A percentile compares a stretch with the other conserved stretches of the same genome.
Evolutionary conservation across 805 yeast species (phyloP).

Genomic region (Starmerella stigmatis): DNA sequence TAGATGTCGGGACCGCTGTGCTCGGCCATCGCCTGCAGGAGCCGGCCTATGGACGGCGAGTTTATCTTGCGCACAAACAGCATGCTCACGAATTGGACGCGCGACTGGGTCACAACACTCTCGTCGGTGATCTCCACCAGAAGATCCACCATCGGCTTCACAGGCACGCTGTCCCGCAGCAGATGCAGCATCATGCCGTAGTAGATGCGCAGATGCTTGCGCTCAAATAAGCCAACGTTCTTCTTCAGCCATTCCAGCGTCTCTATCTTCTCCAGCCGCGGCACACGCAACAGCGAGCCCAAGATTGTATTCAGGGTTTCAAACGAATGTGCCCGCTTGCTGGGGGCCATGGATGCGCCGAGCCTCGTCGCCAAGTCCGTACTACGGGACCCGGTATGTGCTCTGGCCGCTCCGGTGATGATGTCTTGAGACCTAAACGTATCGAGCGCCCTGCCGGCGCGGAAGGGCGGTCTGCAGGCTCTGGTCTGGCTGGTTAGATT

Average conservation of each 20-base stretch:
- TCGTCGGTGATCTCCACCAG: constrained; percentile 12
- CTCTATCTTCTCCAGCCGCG: constrained; percentile 13
- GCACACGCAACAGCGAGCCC: constrained; percentile 11
- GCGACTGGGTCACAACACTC: constrained; percentile 13
- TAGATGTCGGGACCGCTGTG: constrained; percentile 6
- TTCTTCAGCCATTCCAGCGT: constrained; percentile 13
- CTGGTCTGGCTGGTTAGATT: no score
- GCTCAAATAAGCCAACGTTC: constrained; percentile 9
- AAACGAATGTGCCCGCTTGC: not conserved
- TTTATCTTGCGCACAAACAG: constrained; percentile 4
- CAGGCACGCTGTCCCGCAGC: constrained; percentile 13
- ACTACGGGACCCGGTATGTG: no score
- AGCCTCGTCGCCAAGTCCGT: not conserved
- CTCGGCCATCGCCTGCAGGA: constrained; percentile 10
- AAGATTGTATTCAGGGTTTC: constrained; percentile 3
- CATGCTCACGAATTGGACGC: constrained; percentile 13
- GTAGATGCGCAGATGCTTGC: not conserved
- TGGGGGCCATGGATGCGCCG: not conserved
- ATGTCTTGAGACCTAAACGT: no score
- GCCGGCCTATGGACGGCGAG: constrained; percentile 18
- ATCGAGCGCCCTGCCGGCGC: no score
- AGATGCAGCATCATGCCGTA: constrained; percentile 17
- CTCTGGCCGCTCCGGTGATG: no score
- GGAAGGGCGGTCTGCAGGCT: no score
- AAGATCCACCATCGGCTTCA: constrained; percentile 12